These are phyloP conservation scores for Cinnamomum chago DNA, from an alignment of 164 flowering plant genomes.

Conservation along the genomic window DNA sequence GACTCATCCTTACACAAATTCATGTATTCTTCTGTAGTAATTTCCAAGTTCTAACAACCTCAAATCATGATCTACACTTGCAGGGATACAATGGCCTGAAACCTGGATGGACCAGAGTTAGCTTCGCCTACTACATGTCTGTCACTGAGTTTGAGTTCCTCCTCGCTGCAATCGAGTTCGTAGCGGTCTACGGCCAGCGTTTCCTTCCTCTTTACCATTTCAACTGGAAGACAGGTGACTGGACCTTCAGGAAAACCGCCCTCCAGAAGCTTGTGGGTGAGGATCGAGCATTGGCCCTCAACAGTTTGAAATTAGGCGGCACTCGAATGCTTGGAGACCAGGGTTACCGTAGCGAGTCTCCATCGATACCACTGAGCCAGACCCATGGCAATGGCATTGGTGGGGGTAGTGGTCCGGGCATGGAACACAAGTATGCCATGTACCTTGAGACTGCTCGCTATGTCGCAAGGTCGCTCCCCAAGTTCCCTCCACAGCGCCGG, in stretches of 20 bases:
- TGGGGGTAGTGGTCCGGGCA: background rate
- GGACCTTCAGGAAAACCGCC: conserved; percentile 43
- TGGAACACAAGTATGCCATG: conserved; percentile 20
- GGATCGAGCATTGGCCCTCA: background rate
- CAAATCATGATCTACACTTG: background rate
- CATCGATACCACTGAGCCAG: background rate
- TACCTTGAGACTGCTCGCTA: conserved; percentile 46
- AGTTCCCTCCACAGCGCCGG: conserved; percentile 39
- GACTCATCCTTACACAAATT: background rate
- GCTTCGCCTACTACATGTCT: conserved; percentile 79
- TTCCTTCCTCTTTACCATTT: conserved; percentile 68
- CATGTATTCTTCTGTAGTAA: background rate
- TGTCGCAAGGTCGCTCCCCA: conserved; percentile 44
- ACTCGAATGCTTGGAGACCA: conserved; percentile 1
- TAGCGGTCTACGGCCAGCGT: conserved; percentile 61
- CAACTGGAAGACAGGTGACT: conserved; percentile 57
- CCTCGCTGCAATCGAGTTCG: conserved; percentile 60
- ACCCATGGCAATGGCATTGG: background rate
- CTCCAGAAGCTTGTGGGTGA: conserved; percentile 14
- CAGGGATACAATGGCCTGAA: conserved; percentile 74
- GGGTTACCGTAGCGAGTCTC: background rate
- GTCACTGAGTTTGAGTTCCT: conserved; percentile 66
- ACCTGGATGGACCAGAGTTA: conserved; percentile 90
- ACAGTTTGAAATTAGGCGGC: conserved; percentile 7
- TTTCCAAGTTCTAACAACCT: background rate